These are phyloP conservation scores for Phellopilus nigrolimitatus DNA, from an alignment of 1,284 basidiomycete genomes.

Conservation along the genomic window DNA sequence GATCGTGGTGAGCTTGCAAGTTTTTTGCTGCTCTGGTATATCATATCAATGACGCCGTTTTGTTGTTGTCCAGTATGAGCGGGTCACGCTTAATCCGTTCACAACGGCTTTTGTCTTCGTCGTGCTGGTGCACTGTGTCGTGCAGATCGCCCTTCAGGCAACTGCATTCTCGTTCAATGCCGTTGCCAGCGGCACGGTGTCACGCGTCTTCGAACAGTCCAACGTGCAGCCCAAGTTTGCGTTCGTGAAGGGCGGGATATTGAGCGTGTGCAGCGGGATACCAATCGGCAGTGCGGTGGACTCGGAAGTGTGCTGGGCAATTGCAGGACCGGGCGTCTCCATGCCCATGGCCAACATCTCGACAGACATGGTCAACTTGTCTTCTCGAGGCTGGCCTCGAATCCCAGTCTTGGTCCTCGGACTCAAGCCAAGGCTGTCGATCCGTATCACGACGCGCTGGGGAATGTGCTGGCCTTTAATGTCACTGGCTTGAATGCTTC, in stretches of 20 bases:
- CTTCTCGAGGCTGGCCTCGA: too few species aligned
- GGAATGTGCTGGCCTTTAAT: too few species aligned
- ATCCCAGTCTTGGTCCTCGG: too few species aligned
- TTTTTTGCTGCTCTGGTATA: background rate
- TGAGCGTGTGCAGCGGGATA: slow-evolving; percentile 13
- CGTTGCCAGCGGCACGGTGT: background rate
- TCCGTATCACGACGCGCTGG: too few species aligned
- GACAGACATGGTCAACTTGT: background rate
- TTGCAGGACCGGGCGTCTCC: slow-evolving; percentile 12
- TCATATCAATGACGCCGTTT: background rate
- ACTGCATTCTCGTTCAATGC: slow-evolving; percentile 9
- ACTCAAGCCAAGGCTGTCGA: too few species aligned
- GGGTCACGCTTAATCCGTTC: slow-evolving; percentile 21
- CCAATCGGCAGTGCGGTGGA: slow-evolving; percentile 2
- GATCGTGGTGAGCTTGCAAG: slow-evolving; percentile 15
- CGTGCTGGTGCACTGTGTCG: slow-evolving; percentile 17
- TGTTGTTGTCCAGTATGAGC: slow-evolving; percentile 19
- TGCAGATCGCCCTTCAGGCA: slow-evolving; percentile 19
- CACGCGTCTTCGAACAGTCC: slow-evolving; percentile 5
- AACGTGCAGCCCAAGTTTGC: slow-evolving; percentile 8
- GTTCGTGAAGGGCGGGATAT: slow-evolving; percentile 10
- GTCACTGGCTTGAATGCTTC: too few species aligned
- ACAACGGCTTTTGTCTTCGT: slow-evolving; percentile 18
- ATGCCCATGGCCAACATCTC: background rate
- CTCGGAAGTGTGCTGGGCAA: slow-evolving; percentile 10